Base-by-base conservation (phyloP, 768 basidiomycete species). In the Inosperma sp. region DNA sequence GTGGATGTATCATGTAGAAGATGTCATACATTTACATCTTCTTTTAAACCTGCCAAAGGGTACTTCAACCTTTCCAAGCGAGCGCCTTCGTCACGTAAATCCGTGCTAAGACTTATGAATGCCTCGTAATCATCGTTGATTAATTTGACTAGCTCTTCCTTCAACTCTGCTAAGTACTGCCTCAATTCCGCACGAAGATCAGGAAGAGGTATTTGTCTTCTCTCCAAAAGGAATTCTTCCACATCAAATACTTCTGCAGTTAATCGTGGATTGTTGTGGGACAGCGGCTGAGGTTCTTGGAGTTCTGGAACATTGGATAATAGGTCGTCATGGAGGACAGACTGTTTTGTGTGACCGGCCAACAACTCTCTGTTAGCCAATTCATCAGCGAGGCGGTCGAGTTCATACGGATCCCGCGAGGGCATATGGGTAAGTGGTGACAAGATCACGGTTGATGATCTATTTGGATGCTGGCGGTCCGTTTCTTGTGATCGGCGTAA, bases 121-220 rank as follows among this genome's bases (percentile, higher is more conserved):
- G 93, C 93, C 65, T 93, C 93, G 62, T 98, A 99, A 69, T 98
- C 96, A 59, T 93, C 87, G 68, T 99, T 98, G 65, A 98, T 96
- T 61, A 98, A 82, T 61, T 84, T 84, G 25, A 98, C 93, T 29
- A 99, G 78, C 65, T 96, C 95, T 65, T 94, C 91, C 67, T 95
- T 93, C 56, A 99, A 70, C 8, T 77, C 72, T 0, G 81, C 79
- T 53, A 92, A 74, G 65, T 97, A 97, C 46, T 91, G 83, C 26
- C 93, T 79, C 17, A 99, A 74, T 64, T 99, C 94, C 3, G 81
- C 68, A 47, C 93, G 84, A 26, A 97, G 74, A 66, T 97, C 95
- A 25, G 87, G 84, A 16, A 96, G 77, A 8, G 92, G 89, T 0
- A 86, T 87, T 58, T 90, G 84, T 23, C 86, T 76, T 39, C 94